phyloP scores from a whole-genome alignment of 768 basidiomycete genomes.

The Tricholoma sp. region DNA sequence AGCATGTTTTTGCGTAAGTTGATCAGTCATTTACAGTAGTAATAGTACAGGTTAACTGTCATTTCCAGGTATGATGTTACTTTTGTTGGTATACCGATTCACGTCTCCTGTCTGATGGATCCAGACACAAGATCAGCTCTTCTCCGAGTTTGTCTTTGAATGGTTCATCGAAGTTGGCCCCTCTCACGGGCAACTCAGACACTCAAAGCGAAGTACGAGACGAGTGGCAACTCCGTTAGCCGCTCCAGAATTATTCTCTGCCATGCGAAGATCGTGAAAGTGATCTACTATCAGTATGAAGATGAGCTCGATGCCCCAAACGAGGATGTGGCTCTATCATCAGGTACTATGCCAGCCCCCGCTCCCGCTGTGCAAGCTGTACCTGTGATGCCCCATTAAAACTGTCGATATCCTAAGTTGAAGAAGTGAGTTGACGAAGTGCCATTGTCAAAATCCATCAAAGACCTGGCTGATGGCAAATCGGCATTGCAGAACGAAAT shows the following conservation, averaged over 20 bases:
- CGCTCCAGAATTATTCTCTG: conserved; percentile 80
- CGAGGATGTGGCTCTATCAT: conserved; percentile 32
- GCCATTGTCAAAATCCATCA: conserved; percentile 90
- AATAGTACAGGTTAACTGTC: conserved; percentile 6
- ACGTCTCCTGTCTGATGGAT: conserved; percentile 99
- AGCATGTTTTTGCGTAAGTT: conserved; percentile 82
- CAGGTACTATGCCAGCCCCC: conserved; percentile 30
- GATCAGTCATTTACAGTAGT: conserved; percentile 4
- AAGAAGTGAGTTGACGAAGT: conserved; percentile 93
- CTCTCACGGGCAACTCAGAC: conserved; percentile 90
- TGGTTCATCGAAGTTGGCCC: conserved; percentile 95
- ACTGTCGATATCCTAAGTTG: conserved; percentile 92
- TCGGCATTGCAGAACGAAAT: conserved; percentile 99
- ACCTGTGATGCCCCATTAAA: conserved; percentile 79
- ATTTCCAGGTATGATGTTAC: conserved; percentile 74
- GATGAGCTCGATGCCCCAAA: conserved; percentile 58
- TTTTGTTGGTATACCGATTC: conserved; percentile 99
- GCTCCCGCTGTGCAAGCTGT: conserved; percentile 36
- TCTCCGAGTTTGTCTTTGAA: conserved; percentile 82
- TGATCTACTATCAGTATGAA: conserved; percentile 97
- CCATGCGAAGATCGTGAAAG: conserved; percentile 92
- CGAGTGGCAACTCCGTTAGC: conserved; percentile 78
- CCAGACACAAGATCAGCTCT: conserved; percentile 94
- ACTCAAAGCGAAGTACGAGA: conserved; percentile 90
- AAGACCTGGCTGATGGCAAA: conserved; percentile 97